Evolutionary conservation across 805 yeast species (phyloP), one percentile per base, ranked within the genome.

Genomic region (Candida dendrica): DNA sequence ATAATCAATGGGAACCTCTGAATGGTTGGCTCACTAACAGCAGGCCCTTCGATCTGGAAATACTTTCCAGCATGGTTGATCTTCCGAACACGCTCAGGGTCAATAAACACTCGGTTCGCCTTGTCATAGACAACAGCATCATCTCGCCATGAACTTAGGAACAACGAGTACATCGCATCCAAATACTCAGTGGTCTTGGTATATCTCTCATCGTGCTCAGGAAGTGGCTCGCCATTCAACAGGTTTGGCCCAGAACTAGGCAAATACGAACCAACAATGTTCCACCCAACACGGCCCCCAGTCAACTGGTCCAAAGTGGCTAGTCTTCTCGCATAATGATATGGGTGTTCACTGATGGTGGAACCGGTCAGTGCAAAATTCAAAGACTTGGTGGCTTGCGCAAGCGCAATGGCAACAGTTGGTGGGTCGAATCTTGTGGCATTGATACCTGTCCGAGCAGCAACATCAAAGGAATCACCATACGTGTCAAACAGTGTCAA

Each of bases 231-330:
- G 5, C 61, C 62, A 41, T 66, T 65, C 20, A 64, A 49, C 18
- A 64, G 48, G 43, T 66, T 64, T 43, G 61, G 50, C 6, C 71
- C 64, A 4, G 71, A 70, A 49, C 67, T 61, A 40, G 66, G 69
- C 39, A 66, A 50, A 39, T 68, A 66, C 3, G 70, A 63, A 8
- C 68, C 59, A 29, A 68, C 73, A 16, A 68, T 60, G 46, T 68
- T 68, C 73, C 73, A 68, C 17, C 71, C 73, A 40, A 68, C 50
- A 43, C 73, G 56, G 8, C 73, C 73, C 11, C 57, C 56, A 6
- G 70, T 61, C 39, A 68, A 58, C 36, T 66, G 67, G 44, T 68
- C 72, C 37, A 68, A 53, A 1, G 73, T 65, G 4, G 69, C 66
- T 33, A 66, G 44, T 38, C 70, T 51, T 47, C 69, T 53, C 14